Base-by-base conservation (phyloP, 306 rosid genomes). In the Arachis hypogaea region DNA sequence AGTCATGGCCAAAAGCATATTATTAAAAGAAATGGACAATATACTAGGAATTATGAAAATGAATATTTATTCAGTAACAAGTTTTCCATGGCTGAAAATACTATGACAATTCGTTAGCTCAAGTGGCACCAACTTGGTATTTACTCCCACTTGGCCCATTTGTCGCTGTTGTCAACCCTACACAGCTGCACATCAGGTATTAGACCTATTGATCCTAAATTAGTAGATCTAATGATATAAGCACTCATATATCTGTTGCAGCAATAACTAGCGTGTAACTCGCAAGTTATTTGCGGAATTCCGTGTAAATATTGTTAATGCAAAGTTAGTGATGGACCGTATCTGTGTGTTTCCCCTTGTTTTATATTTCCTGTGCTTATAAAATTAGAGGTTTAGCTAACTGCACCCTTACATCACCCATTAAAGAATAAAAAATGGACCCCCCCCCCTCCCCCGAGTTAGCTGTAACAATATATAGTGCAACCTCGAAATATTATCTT, bases 1-100 rank as follows among this genome's bases (percentile, higher is more conserved):
- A 60, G 9, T 36, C 63, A 75, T 55, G 52, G 49, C 7, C 22
- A 68, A 68, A 52, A 54, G 12, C 33, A 59, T 62, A 40, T 16
- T 6, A 70, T 9, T 54, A 77, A 41, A 18, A 36, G 4, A 8
- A 16, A 40, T 28, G 56, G 12, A 36, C 58, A 22, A 59, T 5
- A 69, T 42, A 30, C 29, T 29, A 47, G 63, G 66, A 66, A 46
- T 67, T 41, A 65, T 4, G 58, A 44, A 30, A 3, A 46, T 56
- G 11, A n/a, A 11, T 1, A 7, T 52, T 63, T 12, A 41, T 40
- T 52, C 30, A 42, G 40, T 42, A 50, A 50, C 54, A 62, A 22
- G 63, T 51, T 28, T 12, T 47, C 55, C 18, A 56, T 57, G 44
- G 55, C 6, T 9, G 29, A 66, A 66, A 66, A 10, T 69, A 58